Evolutionary conservation across 1,284 basidiomycete species (phyloP).

Genomic region (Athelia sp.): DNA sequence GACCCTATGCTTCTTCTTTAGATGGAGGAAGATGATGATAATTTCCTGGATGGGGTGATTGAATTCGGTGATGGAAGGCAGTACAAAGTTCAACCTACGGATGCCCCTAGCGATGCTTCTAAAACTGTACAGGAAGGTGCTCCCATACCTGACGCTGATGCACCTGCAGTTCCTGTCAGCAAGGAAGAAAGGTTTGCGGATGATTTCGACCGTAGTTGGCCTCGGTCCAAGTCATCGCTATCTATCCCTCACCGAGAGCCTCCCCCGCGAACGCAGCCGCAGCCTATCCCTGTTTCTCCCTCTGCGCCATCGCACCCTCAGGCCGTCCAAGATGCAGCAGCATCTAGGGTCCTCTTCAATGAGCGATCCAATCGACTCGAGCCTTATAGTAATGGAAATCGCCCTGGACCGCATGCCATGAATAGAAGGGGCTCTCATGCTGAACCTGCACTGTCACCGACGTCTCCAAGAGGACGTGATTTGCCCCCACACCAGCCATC

Average conservation of each 20-base stretch:
- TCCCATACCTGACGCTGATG: conserved; percentile 11
- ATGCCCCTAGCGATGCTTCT: conserved; percentile 22
- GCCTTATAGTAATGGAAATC: conserved; percentile 50
- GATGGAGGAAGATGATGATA: conserved; percentile 90
- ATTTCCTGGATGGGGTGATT: conserved; percentile 83
- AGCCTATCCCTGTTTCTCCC: conserved; percentile 17
- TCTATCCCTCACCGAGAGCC: conserved; percentile 36
- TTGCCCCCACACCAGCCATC: conserved; percentile 35
- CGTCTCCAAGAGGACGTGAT: conserved; percentile 43
- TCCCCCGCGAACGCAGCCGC: conserved; percentile 25
- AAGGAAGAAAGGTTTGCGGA: conserved; percentile 81
- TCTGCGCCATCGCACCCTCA: conserved; percentile 35
- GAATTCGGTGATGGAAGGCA: conserved; percentile 91
- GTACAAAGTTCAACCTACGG: conserved; percentile 68
- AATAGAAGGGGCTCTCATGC: conserved; percentile 41
- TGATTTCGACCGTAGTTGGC: conserved; percentile 93
- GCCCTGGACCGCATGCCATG: conserved; percentile 25
- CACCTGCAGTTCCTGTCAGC: conserved; percentile 40
- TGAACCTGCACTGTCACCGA: conserved; percentile 35
- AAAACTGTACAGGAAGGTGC: conserved; percentile 1
- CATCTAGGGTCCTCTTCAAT: conserved; percentile 78
- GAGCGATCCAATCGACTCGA: conserved; percentile 84
- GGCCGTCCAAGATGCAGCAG: conserved; percentile 44
- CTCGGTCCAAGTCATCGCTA: conserved; percentile 51
- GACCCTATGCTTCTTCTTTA: conserved; percentile 21